phyloP scores from a whole-genome alignment of 2,329 filamentous ascomycete genomes.

The Trichoderma lentiforme region DNA sequence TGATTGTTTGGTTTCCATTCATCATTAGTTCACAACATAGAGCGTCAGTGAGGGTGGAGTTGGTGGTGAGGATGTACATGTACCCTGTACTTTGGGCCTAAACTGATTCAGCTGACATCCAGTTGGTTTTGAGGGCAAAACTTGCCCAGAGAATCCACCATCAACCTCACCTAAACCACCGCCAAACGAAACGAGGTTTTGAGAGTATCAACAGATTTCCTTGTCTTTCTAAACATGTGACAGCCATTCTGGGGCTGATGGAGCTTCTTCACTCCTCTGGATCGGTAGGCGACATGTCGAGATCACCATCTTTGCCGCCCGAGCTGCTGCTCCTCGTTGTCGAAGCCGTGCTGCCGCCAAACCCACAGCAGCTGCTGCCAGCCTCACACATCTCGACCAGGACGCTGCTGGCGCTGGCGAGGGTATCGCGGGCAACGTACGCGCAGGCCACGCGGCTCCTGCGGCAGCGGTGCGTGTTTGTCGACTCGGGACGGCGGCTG shows the following conservation, averaged over 20 bases:
- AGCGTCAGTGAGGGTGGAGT: not conserved
- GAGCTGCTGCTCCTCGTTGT: conserved; percentile 37
- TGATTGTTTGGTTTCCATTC: not conserved
- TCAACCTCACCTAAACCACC: not conserved
- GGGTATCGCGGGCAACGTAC: conserved; percentile 42
- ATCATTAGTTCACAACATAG: not conserved
- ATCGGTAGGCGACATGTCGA: not conserved
- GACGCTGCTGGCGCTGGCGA: conserved; percentile 43
- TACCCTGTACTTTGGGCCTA: not conserved
- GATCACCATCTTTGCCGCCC: conserved; percentile 27
- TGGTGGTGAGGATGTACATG: not conserved
- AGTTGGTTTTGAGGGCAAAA: not conserved
- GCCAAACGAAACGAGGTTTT: not conserved
- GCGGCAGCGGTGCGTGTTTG: conserved; percentile 43
- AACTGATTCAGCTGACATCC: not conserved
- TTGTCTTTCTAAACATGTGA: conserved; percentile 11
- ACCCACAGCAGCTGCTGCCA: conserved; percentile 32
- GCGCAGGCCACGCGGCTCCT: conserved; percentile 40
- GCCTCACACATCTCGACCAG: conserved; percentile 40
- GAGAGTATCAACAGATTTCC: not conserved
- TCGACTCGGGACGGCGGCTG: conserved; percentile 40
- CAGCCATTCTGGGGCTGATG: conserved; percentile 14
- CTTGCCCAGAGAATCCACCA: not conserved
- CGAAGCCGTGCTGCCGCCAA: conserved; percentile 34
- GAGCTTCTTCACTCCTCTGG: conserved; percentile 16